Evolutionary conservation across 164 flowering plant species (phyloP).

Genomic region (Aristolochia fimbriata): DNA sequence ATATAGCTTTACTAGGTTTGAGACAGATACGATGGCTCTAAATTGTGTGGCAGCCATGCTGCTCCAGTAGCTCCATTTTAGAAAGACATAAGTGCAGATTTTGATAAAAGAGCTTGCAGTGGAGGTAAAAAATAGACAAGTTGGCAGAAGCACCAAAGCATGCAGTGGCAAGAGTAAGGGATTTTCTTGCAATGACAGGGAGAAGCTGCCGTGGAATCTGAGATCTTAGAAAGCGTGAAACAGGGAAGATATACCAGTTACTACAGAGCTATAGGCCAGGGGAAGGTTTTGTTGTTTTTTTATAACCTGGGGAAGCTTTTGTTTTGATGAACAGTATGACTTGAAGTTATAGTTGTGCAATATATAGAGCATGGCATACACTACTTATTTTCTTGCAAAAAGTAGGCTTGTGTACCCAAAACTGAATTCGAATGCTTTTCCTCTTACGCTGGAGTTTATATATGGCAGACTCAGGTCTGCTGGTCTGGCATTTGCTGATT

Average conservation of each 20-base stretch:
- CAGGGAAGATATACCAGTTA: conserved; percentile 73
- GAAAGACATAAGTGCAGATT: conserved; percentile 65
- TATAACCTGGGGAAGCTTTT: no score
- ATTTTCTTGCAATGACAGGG: conserved; percentile 43
- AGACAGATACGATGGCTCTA: conserved; percentile 92
- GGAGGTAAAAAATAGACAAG: conserved; percentile 68
- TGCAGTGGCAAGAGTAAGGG: conserved; percentile 63
- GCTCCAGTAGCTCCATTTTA: conserved; percentile 89
- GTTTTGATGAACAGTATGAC: no score
- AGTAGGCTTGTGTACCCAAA: no score
- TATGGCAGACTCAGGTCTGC: no score
- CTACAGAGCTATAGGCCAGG: conserved; percentile 22
- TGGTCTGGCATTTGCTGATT: no score
- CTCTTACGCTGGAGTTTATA: no score
- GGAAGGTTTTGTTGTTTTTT: no score
- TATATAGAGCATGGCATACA: no score
- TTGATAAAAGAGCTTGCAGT: conserved; percentile 61
- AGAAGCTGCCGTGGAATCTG: conserved; percentile 68
- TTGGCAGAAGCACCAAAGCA: conserved; percentile 71
- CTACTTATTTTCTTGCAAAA: no score
- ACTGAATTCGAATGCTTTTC: no score
- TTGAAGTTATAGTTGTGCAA: no score
- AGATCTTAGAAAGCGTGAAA: conserved; percentile 61
- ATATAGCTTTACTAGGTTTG: conserved; percentile 38
- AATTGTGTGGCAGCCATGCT: conserved; percentile 79